Percentiles rank a stretch among this genome's conserved stretches.
phyloP scores from a whole-genome alignment of 2,329 filamentous ascomycete species.

The Orbilia blumenaviensis region DNA sequence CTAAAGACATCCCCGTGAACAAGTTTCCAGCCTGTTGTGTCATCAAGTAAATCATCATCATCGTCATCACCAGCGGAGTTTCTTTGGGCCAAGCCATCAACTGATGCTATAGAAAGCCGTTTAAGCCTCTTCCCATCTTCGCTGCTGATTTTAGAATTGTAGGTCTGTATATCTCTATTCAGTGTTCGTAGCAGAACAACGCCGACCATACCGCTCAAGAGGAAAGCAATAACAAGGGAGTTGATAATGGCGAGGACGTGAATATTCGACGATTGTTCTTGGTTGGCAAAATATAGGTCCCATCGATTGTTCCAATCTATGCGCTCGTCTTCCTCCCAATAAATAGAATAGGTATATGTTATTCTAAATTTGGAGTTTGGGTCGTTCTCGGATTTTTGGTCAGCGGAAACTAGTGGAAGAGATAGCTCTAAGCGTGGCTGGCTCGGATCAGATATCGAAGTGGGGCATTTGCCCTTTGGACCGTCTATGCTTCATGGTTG shows the following conservation, averaged over 20 bases:
- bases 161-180: conserved; percentile 78
- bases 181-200: conserved; percentile 83
- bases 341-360: conserved; percentile 88
- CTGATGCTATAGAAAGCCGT: conserved; percentile 67
- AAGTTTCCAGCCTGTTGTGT: conserved; percentile 86
- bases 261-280: conserved; percentile 80
- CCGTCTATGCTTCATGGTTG: conserved; percentile 68
- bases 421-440: conserved; percentile 70
- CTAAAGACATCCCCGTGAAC: conserved; percentile 89
- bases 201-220: conserved; percentile 79
- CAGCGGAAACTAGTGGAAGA: conserved; percentile 66
- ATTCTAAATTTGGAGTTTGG: conserved; percentile 74
- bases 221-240: conserved; percentile 81
- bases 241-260: conserved; percentile 92
- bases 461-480: conserved; percentile 68
- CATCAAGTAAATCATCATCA: conserved; percentile 75
- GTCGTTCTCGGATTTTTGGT: conserved; percentile 59
- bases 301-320: conserved; percentile 86
- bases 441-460: conserved; percentile 59
- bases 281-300: conserved; percentile 89
- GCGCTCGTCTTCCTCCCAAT: conserved; percentile 82
- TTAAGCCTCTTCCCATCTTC: conserved; percentile 74
- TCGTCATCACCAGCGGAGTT: conserved; percentile 64
- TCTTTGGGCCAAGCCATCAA: conserved; percentile 68
- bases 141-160: conserved; percentile 69